These are phyloP conservation scores for Botrytis cinerea DNA, from an alignment of 2,329 filamentous ascomycete species.

Conservation along the genomic window DNA sequence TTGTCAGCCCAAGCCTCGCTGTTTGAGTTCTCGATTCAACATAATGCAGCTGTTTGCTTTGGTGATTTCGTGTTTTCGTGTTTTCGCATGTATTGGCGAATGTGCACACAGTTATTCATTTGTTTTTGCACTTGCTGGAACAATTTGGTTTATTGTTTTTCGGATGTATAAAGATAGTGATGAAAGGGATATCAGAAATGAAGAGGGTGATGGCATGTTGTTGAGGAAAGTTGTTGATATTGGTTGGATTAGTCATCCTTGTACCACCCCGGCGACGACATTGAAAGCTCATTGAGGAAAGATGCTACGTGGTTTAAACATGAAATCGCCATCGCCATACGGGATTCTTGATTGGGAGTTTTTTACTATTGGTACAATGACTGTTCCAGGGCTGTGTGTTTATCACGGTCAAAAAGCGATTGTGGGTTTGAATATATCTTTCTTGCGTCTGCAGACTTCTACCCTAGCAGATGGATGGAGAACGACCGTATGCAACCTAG, in stretches of 20 bases:
- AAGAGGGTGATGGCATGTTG: not conserved
- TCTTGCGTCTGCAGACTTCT: not conserved
- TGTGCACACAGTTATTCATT: too few relatives aligned
- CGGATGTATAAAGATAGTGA: not conserved
- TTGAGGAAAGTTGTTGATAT: not conserved
- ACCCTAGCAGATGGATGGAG: not conserved
- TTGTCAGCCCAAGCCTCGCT: not conserved
- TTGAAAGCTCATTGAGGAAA: too few relatives aligned
- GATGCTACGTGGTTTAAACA: not conserved
- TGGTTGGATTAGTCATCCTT: slow-evolving; percentile 2
- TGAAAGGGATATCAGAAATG: not conserved
- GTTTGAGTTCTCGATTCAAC: not conserved
- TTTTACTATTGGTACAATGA: not conserved
- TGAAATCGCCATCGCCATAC: not conserved
- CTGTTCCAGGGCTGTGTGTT: not conserved
- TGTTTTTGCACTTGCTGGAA: not conserved
- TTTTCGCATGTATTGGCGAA: not conserved
- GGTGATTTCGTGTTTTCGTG: not conserved
- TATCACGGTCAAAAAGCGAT: not conserved
- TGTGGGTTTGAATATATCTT: not conserved
- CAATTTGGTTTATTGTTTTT: too few relatives aligned
- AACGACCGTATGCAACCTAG: not conserved
- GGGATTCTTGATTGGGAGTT: not conserved
- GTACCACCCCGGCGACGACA: not conserved
- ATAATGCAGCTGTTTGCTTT: not conserved